These are phyloP conservation scores for Hyaloscypha hepaticicola DNA, from an alignment of 495 filamentous ascomycete genomes.

Conservation along the genomic window DNA sequence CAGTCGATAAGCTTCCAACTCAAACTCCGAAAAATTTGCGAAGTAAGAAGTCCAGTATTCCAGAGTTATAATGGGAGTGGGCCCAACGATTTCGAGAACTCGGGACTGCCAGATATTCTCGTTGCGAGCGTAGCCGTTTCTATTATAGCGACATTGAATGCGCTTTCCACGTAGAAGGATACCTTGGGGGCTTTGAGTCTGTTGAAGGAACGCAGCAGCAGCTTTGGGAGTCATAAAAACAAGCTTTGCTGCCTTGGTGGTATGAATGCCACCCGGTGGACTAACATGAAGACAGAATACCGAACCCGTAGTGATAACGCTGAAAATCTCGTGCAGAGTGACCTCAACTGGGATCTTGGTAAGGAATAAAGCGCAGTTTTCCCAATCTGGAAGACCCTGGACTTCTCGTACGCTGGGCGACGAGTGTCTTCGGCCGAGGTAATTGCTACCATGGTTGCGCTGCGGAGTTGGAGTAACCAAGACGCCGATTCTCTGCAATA, in stretches of 20 bases:
- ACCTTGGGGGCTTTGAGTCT: background rate
- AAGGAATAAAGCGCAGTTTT: background rate
- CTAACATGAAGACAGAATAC: slow-evolving; percentile 14
- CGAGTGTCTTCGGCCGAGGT: background rate
- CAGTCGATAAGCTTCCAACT: background rate
- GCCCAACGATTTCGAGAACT: slow-evolving; percentile 11
- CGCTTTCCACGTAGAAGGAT: slow-evolving; percentile 4
- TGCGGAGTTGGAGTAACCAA: too few relatives aligned
- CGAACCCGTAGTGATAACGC: slow-evolving; percentile 6
- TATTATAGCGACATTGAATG: slow-evolving; percentile 12
- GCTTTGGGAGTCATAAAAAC: slow-evolving; percentile 12
- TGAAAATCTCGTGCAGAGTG: slow-evolving; percentile 3
- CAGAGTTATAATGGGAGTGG: slow-evolving; percentile 3
- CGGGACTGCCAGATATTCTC: background rate
- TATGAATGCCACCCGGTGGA: background rate
- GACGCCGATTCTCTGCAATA: background rate
- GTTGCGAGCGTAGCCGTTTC: background rate
- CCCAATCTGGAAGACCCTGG: background rate
- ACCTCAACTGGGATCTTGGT: background rate
- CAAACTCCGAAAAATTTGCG: background rate
- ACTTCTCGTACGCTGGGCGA: background rate
- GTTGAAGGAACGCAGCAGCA: background rate
- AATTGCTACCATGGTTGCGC: background rate
- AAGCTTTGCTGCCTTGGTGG: slow-evolving; percentile 12
- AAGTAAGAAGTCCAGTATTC: slow-evolving; percentile 9